Evolutionary conservation across 257 asterid species (phyloP).

Genomic region (Petunia secreta): DNA sequence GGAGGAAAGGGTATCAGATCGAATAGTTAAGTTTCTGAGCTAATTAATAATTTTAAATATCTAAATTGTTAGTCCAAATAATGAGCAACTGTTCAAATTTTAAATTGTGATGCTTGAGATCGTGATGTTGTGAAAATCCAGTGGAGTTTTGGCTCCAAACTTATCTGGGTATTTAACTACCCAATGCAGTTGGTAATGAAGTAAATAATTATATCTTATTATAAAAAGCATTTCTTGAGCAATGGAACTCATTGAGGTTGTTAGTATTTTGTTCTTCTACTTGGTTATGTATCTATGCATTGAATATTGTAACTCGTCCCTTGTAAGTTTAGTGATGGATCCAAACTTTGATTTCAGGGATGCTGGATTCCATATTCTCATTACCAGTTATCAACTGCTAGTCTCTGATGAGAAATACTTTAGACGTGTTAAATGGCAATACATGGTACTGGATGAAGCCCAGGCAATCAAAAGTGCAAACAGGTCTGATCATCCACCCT

Average conservation of each 20-base stretch:
- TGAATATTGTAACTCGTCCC: not conserved
- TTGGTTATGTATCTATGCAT: slow-evolving; percentile 13
- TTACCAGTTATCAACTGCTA: slow-evolving; percentile 94
- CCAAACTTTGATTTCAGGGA: slow-evolving; percentile 57
- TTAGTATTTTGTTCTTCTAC: slow-evolving; percentile 21
- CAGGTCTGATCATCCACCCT: slow-evolving; percentile 57
- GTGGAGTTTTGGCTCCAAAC: not conserved
- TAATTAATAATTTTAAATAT: not conserved
- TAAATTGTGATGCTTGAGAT: not conserved
- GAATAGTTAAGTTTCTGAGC: not conserved
- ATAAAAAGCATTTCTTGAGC: slow-evolving; percentile 2
- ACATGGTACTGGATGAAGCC: slow-evolving; percentile 99
- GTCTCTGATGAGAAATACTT: slow-evolving; percentile 90
- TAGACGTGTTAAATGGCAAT: slow-evolving; percentile 98
- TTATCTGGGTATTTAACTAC: slow-evolving; percentile 9
- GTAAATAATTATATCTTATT: slow-evolving; percentile 1
- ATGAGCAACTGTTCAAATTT: slow-evolving; percentile 3
- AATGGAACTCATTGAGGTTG: slow-evolving; percentile 9
- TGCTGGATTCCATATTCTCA: slow-evolving; percentile 94
- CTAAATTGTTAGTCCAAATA: not conserved
- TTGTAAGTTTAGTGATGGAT: slow-evolving; percentile 16
- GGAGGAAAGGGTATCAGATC: not conserved
- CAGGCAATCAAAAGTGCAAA: slow-evolving; percentile 93
- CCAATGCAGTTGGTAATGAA: slow-evolving; percentile 3
- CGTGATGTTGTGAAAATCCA: not conserved